Conservation (phyloP, 306 rosid species). For the Citrullus colocynthis region DNA sequence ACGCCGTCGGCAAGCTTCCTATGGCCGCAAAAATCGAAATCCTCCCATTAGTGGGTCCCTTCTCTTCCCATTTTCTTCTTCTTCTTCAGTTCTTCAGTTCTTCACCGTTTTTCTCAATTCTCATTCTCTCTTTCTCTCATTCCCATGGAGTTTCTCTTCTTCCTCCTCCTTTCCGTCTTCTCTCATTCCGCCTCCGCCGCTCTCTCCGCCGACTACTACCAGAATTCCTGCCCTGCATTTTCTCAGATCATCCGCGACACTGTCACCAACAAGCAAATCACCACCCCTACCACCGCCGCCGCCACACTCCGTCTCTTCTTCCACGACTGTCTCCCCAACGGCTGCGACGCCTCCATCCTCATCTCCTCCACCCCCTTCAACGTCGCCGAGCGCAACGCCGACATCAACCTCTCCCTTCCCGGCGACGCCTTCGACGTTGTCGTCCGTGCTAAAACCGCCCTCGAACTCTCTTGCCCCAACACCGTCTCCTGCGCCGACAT, state of each 20-base stretch:
- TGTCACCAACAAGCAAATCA: slow-evolving; percentile 33
- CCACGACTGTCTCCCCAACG: slow-evolving; percentile 34
- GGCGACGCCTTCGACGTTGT: slow-evolving; percentile 37
- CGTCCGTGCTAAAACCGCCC: slow-evolving; percentile 33
- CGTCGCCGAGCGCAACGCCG: slow-evolving; percentile 39
- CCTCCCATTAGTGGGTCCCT: background rate
- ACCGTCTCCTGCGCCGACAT: slow-evolving; percentile 44
- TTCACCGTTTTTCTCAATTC: background rate
- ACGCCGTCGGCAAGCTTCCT: background rate
- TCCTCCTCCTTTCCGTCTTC: background rate
- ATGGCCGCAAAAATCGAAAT: background rate
- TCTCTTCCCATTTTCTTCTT: background rate
- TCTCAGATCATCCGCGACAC: slow-evolving; percentile 22
- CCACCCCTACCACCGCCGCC: slow-evolving; percentile 33
- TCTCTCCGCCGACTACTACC: slow-evolving; percentile 12
- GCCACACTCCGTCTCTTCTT: slow-evolving; percentile 30
- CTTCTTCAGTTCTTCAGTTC: background rate
- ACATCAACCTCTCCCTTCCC: slow-evolving; percentile 39
- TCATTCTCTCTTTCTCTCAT: background rate
- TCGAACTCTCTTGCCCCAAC: slow-evolving; percentile 35
- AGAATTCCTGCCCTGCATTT: slow-evolving; percentile 20
- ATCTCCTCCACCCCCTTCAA: slow-evolving; percentile 32
- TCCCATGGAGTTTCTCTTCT: background rate
- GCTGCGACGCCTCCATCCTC: slow-evolving; percentile 31
- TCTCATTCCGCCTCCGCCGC: background rate